Evolutionary conservation across 495 filamentous ascomycete species (phyloP).

Genomic region (Hypoxylon perforatum): DNA sequence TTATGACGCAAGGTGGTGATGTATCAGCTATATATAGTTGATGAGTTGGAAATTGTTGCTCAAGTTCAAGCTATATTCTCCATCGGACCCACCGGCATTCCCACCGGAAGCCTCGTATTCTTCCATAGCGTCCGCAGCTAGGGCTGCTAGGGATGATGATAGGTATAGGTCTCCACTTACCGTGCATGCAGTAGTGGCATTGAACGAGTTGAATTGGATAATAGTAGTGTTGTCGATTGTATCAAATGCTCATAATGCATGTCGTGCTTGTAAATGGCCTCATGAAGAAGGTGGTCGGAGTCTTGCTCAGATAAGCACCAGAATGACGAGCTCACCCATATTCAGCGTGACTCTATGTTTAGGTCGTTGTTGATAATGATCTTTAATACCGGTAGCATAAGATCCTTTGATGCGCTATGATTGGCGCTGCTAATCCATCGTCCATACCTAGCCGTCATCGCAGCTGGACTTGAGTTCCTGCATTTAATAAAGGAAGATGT

Average conservation of each 20-base stretch:
- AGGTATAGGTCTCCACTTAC: conserved; percentile 23
- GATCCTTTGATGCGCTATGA: neutral
- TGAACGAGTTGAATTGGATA: neutral
- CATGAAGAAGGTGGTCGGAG: too few species aligned
- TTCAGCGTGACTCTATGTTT: too few species aligned
- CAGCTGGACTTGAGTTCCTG: conserved; percentile 17
- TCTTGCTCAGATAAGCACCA: too few species aligned
- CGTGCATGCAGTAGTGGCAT: conserved; percentile 15
- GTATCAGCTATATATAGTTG: conserved; percentile 11
- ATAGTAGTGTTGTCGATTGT: neutral
- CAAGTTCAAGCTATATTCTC: neutral
- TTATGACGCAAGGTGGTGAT: conserved; percentile 20
- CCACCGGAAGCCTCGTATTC: conserved; percentile 26
- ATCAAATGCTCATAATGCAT: too few species aligned
- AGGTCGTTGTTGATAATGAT: neutral
- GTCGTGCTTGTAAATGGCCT: too few species aligned
- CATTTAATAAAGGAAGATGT: conserved; percentile 21
- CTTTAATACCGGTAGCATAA: neutral
- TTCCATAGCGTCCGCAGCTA: neutral
- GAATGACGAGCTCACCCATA: too few species aligned
- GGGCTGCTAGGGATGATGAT: too few species aligned
- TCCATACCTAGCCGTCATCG: neutral
- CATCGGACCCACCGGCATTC: conserved; percentile 7
- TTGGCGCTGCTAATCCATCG: conserved; percentile 13
- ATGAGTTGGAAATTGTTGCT: neutral